Evolutionary conservation across 371 early-diverging fungal species (phyloP), one percentile per base, ranked within the genome.

Genomic region (Mucor saturninus): DNA sequence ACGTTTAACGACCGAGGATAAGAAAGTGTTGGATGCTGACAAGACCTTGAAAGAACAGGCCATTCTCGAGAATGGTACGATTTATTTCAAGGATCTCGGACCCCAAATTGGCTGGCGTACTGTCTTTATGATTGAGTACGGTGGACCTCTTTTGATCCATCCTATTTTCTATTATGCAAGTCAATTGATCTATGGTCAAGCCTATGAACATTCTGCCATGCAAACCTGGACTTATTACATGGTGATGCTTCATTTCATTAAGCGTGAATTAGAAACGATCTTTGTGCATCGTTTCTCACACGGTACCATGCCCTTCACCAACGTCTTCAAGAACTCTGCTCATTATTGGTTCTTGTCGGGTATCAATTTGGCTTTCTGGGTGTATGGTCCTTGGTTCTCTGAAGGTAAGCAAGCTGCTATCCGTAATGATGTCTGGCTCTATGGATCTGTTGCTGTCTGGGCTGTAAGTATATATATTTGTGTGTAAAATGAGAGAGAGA

Each of bases 341-440:
- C 98, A 98, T 74, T 98, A 98, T 77, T 95, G 95, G 86, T 60
- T 97, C 48, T 75, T 96, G n/a, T 89, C 92, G 14, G 98, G 98
- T 30, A 61, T 94, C 55, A 84, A 91, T 53, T 74, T 96, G 51
- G 98, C 95, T 31, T 95, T 89, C 80, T 90, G 89, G 79, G 77
- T 93, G 40, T 95, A 94, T 74, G 85, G 87, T 31, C 95, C 94
- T 21, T 83, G 84, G 80, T 83, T 72, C 56, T 86, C 84, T 35
- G 70, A 79, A 10, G 91, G 89, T 42, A 76, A 80, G 11, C 59
- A 35, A 28, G 67, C 77, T 26, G 79, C 77, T 48, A 81, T 76
- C 43, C 77, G 87, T 39, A 82, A 76, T 6, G 84, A 83, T 46
- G 71, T 87, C 61, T 77, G 72, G 74, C 66, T 90, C 50, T 83